These are phyloP conservation scores for Mycena epipterygia DNA, from an alignment of 768 basidiomycete genomes.

Conservation along the genomic window DNA sequence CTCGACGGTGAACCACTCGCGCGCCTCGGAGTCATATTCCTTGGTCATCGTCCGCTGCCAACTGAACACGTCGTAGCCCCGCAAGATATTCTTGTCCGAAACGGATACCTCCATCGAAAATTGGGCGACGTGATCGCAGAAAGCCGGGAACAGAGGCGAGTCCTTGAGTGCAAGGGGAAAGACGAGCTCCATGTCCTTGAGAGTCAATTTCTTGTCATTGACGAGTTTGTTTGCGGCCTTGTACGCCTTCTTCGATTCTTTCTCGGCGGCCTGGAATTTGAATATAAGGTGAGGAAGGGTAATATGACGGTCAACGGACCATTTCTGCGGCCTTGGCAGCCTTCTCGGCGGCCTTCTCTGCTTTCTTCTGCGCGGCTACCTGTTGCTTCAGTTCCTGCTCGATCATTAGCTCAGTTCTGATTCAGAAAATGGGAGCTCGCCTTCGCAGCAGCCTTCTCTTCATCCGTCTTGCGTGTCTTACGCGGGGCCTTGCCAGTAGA, in stretches of 20 bases:
- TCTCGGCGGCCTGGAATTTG: not conserved
- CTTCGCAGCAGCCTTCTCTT: slow-evolving; percentile 26
- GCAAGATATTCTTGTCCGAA: not conserved
- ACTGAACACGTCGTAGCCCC: slow-evolving; percentile 19
- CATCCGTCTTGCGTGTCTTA: slow-evolving; percentile 27
- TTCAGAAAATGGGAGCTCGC: not conserved
- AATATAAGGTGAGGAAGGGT: not conserved
- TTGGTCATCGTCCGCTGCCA: slow-evolving; percentile 16
- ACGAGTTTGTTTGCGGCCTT: slow-evolving; percentile 33
- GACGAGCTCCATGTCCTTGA: slow-evolving; percentile 29
- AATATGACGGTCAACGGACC: not conserved
- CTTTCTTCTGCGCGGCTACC: slow-evolving; percentile 20
- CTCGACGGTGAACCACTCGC: slow-evolving; percentile 18
- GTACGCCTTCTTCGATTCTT: slow-evolving; percentile 18
- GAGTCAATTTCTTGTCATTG: slow-evolving; percentile 26
- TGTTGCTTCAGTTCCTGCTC: slow-evolving; percentile 15
- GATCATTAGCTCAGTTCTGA: not conserved
- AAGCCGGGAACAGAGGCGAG: not conserved
- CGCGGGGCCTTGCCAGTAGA: slow-evolving; percentile 13
- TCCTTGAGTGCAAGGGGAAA: slow-evolving; percentile 10
- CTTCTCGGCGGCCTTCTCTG: slow-evolving; percentile 20
- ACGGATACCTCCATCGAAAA: slow-evolving; percentile 16
- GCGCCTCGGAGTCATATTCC: slow-evolving; percentile 7
- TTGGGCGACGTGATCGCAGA: slow-evolving; percentile 4
- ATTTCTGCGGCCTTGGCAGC: not conserved